These are phyloP conservation scores for Omphalea diandra DNA, from an alignment of 441 rosid species.

Conservation along the genomic window DNA sequence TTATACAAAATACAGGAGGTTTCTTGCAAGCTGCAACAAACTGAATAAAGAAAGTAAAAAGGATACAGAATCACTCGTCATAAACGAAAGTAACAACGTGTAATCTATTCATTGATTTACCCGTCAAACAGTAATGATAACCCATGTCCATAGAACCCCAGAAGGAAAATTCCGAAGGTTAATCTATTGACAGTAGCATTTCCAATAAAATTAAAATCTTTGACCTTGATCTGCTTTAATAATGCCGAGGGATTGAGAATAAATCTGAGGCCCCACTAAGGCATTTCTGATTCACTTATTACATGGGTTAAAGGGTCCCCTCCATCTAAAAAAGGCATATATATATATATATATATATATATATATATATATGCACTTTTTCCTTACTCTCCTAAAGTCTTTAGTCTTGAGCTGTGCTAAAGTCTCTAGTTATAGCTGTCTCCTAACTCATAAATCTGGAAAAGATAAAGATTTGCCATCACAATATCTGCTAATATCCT, in stretches of 20 bases:
- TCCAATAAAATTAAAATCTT: not conserved
- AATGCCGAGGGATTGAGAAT: not conserved
- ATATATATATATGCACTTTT: not conserved
- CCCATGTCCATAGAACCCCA: not conserved
- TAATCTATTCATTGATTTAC: not conserved
- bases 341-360: no score
- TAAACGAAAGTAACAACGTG: constrained; percentile 4
- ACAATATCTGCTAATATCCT: constrained; percentile 2
- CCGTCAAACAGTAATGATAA: not conserved
- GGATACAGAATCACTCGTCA: constrained; percentile 5
- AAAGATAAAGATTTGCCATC: constrained; percentile 15
- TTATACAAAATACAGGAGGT: constrained; percentile 76
- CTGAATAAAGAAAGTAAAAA: constrained; percentile 41
- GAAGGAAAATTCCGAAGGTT: not conserved
- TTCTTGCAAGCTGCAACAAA: constrained; percentile 81
- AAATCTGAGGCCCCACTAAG: not conserved
- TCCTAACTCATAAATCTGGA: constrained; percentile 4
- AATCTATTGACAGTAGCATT: not conserved
- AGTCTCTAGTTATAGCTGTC: not conserved
- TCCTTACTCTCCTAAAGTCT: constrained; percentile 6
- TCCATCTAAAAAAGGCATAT: not conserved
- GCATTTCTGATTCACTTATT: constrained; percentile 15
- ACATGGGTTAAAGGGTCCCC: not conserved
- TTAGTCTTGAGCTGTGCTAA: not conserved
- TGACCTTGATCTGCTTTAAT: constrained; percentile 8